A percentile compares a stretch with the other conserved stretches of the same genome.
phyloP scores from a whole-genome alignment of 495 filamentous ascomycete species.

The Xylaria grammica region DNA sequence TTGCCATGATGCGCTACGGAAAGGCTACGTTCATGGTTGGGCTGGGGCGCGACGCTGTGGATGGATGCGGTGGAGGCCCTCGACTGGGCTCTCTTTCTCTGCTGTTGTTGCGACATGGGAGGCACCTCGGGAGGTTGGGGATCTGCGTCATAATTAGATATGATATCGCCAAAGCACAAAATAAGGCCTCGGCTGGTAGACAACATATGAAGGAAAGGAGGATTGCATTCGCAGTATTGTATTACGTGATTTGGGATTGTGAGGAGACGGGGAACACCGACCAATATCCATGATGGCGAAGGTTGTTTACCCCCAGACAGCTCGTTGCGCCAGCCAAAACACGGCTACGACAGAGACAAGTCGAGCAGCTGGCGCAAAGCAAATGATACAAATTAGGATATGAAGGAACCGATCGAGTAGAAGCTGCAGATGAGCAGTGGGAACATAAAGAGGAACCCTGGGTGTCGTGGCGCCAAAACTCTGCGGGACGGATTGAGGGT shows the following conservation, averaged over 20 bases:
- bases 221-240: neutral
- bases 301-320: constrained; percentile 39
- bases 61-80: constrained; percentile 86
- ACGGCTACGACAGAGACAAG: constrained; percentile 21
- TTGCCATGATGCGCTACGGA: constrained; percentile 58
- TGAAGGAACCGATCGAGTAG: constrained; percentile 9
- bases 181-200: neutral
- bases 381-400: constrained; percentile 25
- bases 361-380: constrained; percentile 15
- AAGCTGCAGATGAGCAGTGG: constrained; percentile 22
- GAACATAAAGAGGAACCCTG: constrained; percentile 28
- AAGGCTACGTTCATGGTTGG: constrained; percentile 61
- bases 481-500: constrained; percentile 12
- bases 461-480: constrained; percentile 24
- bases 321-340: constrained; percentile 35
- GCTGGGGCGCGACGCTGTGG: constrained; percentile 71
- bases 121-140: constrained; percentile 21
- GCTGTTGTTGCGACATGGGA: constrained; percentile 36
- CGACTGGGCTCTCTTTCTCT: constrained; percentile 71
- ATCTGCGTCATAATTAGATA: constrained; percentile 31
- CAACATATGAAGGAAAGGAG: neutral
- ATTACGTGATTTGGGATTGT: neutral
- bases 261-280: constrained; percentile 21
- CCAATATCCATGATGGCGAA: constrained; percentile 32
- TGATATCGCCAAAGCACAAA: neutral